A percentile compares a stretch with the other conserved stretches of the same genome.
phyloP scores from a whole-genome alignment of 2,329 filamentous ascomycete species.

The Aspergillus terreus region DNA sequence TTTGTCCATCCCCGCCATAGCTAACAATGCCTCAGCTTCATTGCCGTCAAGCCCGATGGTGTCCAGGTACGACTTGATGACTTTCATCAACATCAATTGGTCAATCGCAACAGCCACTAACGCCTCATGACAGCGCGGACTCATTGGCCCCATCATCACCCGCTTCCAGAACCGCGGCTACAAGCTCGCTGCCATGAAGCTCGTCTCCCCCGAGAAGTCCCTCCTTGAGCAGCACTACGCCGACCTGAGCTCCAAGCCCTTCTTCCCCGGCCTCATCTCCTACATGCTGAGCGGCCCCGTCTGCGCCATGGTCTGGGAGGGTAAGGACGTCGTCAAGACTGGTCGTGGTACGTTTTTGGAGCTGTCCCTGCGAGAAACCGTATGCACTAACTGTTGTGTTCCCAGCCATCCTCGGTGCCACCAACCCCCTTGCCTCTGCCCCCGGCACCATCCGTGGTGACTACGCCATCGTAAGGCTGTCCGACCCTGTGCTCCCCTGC shows the following conservation, averaged over 20 bases:
- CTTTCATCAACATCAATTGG: background rate
- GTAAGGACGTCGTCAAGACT: slow-evolving; percentile 97
- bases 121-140: slow-evolving; percentile 68
- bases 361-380: background rate
- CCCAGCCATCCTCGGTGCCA: slow-evolving; percentile 87
- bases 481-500: background rate
- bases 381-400: slow-evolving; percentile 10
- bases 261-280: slow-evolving; percentile 91
- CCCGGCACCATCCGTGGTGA: slow-evolving; percentile 98
- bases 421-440: slow-evolving; percentile 91
- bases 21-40: slow-evolving; percentile 68
- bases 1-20: slow-evolving; percentile 14
- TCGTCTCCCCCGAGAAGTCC: slow-evolving; percentile 80
- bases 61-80: slow-evolving; percentile 69
- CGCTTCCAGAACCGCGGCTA: slow-evolving; percentile 98
- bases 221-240: slow-evolving; percentile 98
- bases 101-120: slow-evolving; percentile 21
- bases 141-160: slow-evolving; percentile 94
- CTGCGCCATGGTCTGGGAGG: slow-evolving; percentile 99
- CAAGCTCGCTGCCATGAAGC: slow-evolving; percentile 99
- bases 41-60: slow-evolving; percentile 99
- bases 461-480: slow-evolving; percentile 64
- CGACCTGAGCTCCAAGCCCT: slow-evolving; percentile 89
- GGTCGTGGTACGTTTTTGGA: slow-evolving; percentile 67
- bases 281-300: slow-evolving; percentile 98